Conservation (phyloP, 2,329 filamentous ascomycete species). For the Botrytis porri region DNA sequence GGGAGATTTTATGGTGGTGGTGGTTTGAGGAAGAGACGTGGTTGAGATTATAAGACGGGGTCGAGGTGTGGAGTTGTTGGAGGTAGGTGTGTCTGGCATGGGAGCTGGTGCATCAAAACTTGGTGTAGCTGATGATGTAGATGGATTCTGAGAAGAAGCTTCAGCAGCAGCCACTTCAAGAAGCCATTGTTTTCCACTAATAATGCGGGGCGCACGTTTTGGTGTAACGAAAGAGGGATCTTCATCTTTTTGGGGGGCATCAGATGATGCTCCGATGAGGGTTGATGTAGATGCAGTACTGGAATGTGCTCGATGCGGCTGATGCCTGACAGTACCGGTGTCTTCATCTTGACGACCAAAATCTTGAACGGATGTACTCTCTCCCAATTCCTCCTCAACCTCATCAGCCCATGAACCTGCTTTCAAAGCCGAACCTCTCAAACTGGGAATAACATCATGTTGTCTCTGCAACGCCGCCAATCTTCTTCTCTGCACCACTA, state of each 20-base stretch:
- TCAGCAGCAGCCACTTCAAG: background rate
- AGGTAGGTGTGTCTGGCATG: background rate
- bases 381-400: background rate
- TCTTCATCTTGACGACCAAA: background rate
- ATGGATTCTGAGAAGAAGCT: background rate
- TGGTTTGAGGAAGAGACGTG: background rate
- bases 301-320: too few species aligned
- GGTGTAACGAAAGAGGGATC: background rate
- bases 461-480: background rate
- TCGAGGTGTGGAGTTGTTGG: background rate
- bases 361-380: background rate
- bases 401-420: background rate
- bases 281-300: background rate
- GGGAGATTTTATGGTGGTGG: background rate
- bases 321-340: background rate
- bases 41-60: background rate
- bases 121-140: background rate
- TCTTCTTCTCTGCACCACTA: background rate
- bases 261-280: background rate
- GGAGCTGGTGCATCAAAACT: too few species aligned
- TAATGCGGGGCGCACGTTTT: background rate
- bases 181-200: constrained; percentile 3
- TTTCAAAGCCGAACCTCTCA: background rate
- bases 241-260: background rate
- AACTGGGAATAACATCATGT: background rate